Percentiles rank a stretch among this genome's conserved stretches.
Evolutionary conservation across 2,329 filamentous ascomycete species (phyloP).

Genomic region (Madurella fahalii): DNA sequence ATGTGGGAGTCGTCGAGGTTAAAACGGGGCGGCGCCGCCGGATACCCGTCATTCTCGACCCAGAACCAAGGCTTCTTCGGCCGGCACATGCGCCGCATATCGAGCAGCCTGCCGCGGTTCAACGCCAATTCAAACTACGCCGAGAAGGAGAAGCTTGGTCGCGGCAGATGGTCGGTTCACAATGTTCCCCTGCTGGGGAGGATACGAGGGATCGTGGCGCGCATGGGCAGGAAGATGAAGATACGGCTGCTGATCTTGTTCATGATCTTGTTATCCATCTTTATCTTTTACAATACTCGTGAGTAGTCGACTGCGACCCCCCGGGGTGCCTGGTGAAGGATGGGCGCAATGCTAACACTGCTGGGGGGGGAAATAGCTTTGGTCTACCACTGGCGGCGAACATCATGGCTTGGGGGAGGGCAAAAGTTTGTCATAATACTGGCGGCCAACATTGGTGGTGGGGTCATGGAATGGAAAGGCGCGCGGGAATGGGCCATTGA

Average conservation of each 20-base stretch:
- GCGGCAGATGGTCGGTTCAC: slow-evolving; percentile 51
- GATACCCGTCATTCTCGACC: slow-evolving; percentile 75
- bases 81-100: slow-evolving; percentile 76
- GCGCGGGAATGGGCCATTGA: slow-evolving; percentile 97
- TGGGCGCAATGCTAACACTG: slow-evolving; percentile 24
- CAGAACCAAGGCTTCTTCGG: slow-evolving; percentile 84
- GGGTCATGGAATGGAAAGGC: slow-evolving; percentile 99
- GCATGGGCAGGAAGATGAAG: slow-evolving; percentile 62
- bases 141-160: slow-evolving; percentile 73
- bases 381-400: slow-evolving; percentile 64
- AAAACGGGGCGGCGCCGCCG: slow-evolving; percentile 67
- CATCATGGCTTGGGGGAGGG: slow-evolving; percentile 72
- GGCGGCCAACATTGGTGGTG: slow-evolving; percentile 88
- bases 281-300: slow-evolving; percentile 71
- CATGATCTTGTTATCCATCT: slow-evolving; percentile 56
- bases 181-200: slow-evolving; percentile 46
- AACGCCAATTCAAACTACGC: slow-evolving; percentile 53
- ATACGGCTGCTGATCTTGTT: slow-evolving; percentile 57
- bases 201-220: slow-evolving; percentile 42
- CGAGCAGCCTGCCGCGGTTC: slow-evolving; percentile 73
- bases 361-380: slow-evolving; percentile 37
- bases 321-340: not conserved
- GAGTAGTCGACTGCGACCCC: slow-evolving; percentile 40
- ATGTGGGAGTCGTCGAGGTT: slow-evolving; percentile 82
- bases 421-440: slow-evolving; percentile 91